Evolutionary conservation across 345 rosid genomes (phyloP).

Genomic region (Eucalyptus coolabah): DNA sequence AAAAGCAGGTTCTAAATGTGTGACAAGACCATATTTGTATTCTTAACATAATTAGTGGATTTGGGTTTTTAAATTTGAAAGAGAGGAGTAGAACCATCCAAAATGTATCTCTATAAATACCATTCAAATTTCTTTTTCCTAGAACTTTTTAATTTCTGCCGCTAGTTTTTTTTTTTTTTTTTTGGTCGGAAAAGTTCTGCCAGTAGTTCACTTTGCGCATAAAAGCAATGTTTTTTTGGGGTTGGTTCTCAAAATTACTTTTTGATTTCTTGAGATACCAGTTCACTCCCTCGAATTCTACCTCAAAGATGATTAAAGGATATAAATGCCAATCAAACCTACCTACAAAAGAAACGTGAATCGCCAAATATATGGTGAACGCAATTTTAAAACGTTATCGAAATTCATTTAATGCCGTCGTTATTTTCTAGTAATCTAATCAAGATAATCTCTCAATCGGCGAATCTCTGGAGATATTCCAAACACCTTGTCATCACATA

Average conservation of each 20-base stretch:
- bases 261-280: neutral
- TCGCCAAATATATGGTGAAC: neutral
- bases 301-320: neutral
- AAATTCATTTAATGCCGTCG: fast-evolving
- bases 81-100: neutral
- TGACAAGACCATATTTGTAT: neutral
- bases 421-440: fast-evolving
- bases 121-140: neutral
- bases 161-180: no score
- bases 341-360: neutral
- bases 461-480: fast-evolving
- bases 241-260: neutral
- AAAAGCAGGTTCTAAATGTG: neutral
- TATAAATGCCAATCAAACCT: neutral
- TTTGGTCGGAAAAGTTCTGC: no score
- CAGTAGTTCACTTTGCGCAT: neutral
- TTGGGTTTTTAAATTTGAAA: neutral
- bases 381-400: neutral
- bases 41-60: neutral
- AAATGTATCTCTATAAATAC: neutral
- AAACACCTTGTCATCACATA: fast-evolving
- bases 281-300: neutral
- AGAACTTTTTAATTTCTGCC: neutral
- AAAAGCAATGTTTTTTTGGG: neutral
- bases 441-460: neutral